Base-by-base conservation (phyloP, 768 basidiomycete genomes). In the Tulasnella sp. region DNA sequence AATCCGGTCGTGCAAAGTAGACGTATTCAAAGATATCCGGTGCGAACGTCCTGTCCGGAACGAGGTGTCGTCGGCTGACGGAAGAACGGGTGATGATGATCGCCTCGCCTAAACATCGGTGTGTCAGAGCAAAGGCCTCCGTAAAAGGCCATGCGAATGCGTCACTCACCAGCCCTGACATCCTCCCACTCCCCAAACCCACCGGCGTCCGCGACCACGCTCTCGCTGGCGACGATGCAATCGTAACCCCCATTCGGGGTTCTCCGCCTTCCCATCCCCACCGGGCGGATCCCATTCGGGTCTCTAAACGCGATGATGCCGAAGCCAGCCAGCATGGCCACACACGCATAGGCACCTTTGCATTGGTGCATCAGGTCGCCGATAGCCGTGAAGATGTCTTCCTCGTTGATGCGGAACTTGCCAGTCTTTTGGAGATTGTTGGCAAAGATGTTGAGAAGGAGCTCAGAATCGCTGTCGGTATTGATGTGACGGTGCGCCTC, bases 21-120 rank as follows among this genome's bases (percentile, higher is more conserved):
- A 99, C 97, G 80, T 89, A 97, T 87, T 99, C 97, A 82, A 99
- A 99, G 80, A 99, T 97, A 84, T 99, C 97, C 29, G 97, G 97
- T 0, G 97, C 93, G 82, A 98, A 97, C 1, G 88, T 89, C 8
- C 89, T 88, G 8, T 89, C 85, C 22, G 89, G 85, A 12, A 87
- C 88, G 71, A 94, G 90, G 80, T 92, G 89, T 29, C 94, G 89
- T 69, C 93, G 87, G 8, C 90, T 88, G 73, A 98, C 88, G 39
- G 87, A 86, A 72, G 85, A 86, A 71, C 94, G 91, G 8, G 97
- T 99, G 81, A 97, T 93, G 82, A 99, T 99, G 54, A 99, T 85
- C 19, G 97, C 96, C 84, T 99, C 96, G 39, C 97, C 96, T 95
- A 73, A 39, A 49, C 17, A 58, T 78, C 64, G 77, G 52, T 34